Percentiles rank a stretch among this genome's conserved stretches.
These are phyloP conservation scores for Willaertia magna DNA, from an alignment of 208 protist species.

Conservation along the genomic window DNA sequence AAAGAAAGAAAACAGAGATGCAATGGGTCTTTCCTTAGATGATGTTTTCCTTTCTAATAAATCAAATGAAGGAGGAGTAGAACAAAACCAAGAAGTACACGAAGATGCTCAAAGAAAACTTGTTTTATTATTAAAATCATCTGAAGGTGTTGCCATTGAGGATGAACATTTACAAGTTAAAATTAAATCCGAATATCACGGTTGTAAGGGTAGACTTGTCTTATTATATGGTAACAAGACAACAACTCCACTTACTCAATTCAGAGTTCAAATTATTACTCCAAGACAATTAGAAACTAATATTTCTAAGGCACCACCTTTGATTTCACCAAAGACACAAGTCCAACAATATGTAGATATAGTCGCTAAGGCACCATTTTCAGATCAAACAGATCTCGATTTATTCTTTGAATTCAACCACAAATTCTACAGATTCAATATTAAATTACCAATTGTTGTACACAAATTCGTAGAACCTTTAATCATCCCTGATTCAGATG, in stretches of 20 bases:
- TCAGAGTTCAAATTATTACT: not conserved
- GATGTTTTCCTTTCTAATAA: not conserved
- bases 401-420: not conserved
- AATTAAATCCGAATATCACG: constrained; percentile 1
- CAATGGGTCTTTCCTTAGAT: not conserved
- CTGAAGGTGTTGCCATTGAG: not conserved
- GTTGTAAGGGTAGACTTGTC: not conserved
- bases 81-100: not conserved
- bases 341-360: not conserved
- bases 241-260: not conserved
- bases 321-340: not conserved
- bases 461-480: constrained; percentile 7
- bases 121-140: not conserved
- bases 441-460: not conserved
- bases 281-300: not conserved
- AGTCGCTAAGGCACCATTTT: not conserved
- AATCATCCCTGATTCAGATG: not conserved
- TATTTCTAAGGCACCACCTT: not conserved
- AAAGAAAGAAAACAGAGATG: not conserved
- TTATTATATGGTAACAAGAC: constrained; percentile 1
- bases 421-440: not conserved
- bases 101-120: not conserved
- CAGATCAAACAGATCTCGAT: not conserved
- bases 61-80: not conserved
- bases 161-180: not conserved